These are phyloP conservation scores for Aspergillus sclerotioniger DNA, from an alignment of 495 filamentous ascomycete species.

Conservation along the genomic window DNA sequence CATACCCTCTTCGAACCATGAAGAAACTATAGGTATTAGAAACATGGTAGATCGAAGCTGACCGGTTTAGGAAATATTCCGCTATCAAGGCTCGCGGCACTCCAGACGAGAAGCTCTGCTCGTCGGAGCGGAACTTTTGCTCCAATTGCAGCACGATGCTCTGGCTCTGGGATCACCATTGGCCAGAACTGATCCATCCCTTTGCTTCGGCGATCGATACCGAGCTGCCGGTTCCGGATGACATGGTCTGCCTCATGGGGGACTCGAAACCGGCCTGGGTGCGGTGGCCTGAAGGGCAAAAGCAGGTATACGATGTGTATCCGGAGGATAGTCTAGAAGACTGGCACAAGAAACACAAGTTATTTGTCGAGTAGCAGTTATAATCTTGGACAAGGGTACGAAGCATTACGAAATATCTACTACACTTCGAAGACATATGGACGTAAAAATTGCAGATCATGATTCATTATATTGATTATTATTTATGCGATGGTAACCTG, in stretches of 20 bases:
- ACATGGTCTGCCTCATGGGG: conserved; percentile 53
- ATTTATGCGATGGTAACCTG: neutral
- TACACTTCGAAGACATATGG: neutral
- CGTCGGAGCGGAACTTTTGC: conserved; percentile 53
- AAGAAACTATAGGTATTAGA: neutral
- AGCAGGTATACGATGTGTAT: conserved; percentile 44
- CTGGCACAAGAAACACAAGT: conserved; percentile 51
- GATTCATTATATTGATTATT: neutral
- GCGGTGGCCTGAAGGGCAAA: conserved; percentile 52
- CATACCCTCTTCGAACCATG: neutral
- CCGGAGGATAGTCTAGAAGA: conserved; percentile 45
- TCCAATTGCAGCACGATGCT: conserved; percentile 53
- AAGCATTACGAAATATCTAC: neutral
- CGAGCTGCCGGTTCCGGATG: conserved; percentile 47
- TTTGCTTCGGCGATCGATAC: conserved; percentile 59
- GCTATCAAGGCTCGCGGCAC: conserved; percentile 52
- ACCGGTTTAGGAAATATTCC: conserved; percentile 43
- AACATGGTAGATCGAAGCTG: neutral
- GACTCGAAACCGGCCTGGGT: conserved; percentile 51
- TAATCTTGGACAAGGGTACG: neutral
- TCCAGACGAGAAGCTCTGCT: conserved; percentile 37
- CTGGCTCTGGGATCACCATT: conserved; percentile 48
- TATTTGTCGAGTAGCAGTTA: conserved; percentile 24
- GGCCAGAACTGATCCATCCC: conserved; percentile 56
- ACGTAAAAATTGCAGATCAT: neutral